phyloP scores from a whole-genome alignment of 805 yeast species.

The Sungouiella blattae region DNA sequence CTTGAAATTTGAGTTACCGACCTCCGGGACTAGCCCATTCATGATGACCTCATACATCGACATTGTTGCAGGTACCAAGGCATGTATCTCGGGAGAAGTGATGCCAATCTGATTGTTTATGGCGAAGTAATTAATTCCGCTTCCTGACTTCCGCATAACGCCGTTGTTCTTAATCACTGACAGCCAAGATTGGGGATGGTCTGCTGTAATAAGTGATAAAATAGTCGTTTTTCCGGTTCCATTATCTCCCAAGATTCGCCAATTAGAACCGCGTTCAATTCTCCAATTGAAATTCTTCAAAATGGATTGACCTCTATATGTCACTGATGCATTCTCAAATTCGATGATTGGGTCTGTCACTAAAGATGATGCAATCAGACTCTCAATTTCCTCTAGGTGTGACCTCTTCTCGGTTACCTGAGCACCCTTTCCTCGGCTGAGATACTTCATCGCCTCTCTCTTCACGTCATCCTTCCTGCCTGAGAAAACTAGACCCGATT shows the following conservation, averaged over 20 bases:
- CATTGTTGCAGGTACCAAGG: conserved; percentile 63
- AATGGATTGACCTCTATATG: conserved; percentile 61
- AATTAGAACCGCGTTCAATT: conserved; percentile 67
- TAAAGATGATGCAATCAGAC: neutral
- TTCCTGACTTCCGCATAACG: conserved; percentile 68
- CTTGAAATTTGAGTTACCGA: conserved; percentile 58
- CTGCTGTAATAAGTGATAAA: conserved; percentile 80
- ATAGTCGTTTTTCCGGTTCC: conserved; percentile 94
- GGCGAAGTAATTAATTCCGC: conserved; percentile 66
- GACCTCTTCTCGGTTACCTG: neutral
- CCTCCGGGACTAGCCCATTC: conserved; percentile 60
- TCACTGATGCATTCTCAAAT: conserved; percentile 59
- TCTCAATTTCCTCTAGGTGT: neutral
- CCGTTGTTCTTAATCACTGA: conserved; percentile 62
- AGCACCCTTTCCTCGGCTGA: too few relatives aligned
- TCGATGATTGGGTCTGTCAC: conserved; percentile 27
- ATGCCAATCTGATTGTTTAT: conserved; percentile 79
- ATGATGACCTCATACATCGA: conserved; percentile 56
- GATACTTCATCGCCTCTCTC: neutral
- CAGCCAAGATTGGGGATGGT: conserved; percentile 96
- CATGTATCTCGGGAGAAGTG: conserved; percentile 89
- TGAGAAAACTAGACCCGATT: conserved; percentile 44
- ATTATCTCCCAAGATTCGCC: conserved; percentile 88
- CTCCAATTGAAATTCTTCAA: conserved; percentile 62
- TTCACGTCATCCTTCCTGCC: conserved; percentile 41